A percentile compares a stretch with the other conserved stretches of the same genome.
Evolutionary conservation across 208 protist species (phyloP).

Genomic region (Crithidia brevicula): DNA sequence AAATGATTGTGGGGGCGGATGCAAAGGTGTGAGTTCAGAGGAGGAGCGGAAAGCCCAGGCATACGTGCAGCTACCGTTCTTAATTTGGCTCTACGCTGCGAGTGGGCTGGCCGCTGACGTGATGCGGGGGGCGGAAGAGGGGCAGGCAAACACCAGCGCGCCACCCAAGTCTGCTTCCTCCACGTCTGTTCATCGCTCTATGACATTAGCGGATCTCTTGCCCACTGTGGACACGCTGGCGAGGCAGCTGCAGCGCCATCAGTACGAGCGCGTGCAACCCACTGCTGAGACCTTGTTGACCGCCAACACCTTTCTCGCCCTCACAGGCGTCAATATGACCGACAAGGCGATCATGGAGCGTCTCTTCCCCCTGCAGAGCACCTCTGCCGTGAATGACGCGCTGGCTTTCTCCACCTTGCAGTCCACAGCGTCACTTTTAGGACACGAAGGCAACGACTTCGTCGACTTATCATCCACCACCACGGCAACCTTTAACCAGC

Average conservation of each 20-base stretch:
- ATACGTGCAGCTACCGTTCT: conserved; percentile 27
- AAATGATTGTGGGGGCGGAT: too few relatives aligned
- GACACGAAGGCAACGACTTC: conserved; percentile 9
- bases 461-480: conserved; percentile 11
- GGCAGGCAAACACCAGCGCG: not conserved
- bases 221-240: conserved; percentile 31
- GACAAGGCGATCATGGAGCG: conserved; percentile 28
- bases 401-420: conserved; percentile 14
- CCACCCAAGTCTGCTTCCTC: not conserved
- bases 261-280: conserved; percentile 27
- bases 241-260: conserved; percentile 26
- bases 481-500: conserved; percentile 7
- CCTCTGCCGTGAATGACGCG: conserved; percentile 14
- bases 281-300: conserved; percentile 22
- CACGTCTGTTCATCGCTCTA: not conserved
- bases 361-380: conserved; percentile 27
- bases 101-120: conserved; percentile 29
- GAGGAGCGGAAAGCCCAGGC: conserved; percentile 19
- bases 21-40: not conserved
- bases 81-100: conserved; percentile 36
- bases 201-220: conserved; percentile 18
- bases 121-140: conserved; percentile 7
- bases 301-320: conserved; percentile 31
- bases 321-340: conserved; percentile 30
- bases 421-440: conserved; percentile 8